phyloP scores from a whole-genome alignment of 1,139 yeast genomes.

The Zygosaccharomyces sapae region DNA sequence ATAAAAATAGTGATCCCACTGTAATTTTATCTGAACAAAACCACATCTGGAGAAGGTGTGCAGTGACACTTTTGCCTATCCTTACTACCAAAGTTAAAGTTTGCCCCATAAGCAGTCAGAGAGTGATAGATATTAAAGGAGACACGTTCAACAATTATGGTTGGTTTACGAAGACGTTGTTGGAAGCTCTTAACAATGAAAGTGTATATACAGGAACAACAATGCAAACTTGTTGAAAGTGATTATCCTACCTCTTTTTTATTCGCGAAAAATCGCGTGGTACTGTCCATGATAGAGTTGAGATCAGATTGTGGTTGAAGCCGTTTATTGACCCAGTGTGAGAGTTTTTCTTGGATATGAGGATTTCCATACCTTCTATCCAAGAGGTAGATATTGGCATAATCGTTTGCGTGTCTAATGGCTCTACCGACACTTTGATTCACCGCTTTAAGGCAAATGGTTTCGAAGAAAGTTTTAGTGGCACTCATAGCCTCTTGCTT shows the following conservation, averaged over 20 bases:
- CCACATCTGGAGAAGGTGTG: conserved; percentile 39
- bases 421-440: conserved; percentile 94
- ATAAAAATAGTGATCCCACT: conserved; percentile 18
- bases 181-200: conserved; percentile 25
- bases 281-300: conserved; percentile 19
- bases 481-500: conserved; percentile 30
- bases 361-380: conserved; percentile 56
- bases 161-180: conserved; percentile 34
- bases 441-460: conserved; percentile 85
- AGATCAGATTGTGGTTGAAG: conserved; percentile 24
- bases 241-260: conserved; percentile 2
- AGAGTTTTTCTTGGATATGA: conserved; percentile 58
- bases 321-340: conserved; percentile 70
- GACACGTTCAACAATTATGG: conserved; percentile 34
- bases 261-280: conserved; percentile 23
- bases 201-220: conserved; percentile 34
- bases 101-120: conserved; percentile 37
- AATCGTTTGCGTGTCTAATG: conserved; percentile 78
- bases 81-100: conserved; percentile 35
- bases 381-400: conserved; percentile 66
- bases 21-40: conserved; percentile 30
- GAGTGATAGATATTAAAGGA: conserved; percentile 36
- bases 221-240: conserved; percentile 9
- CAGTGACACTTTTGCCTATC: conserved; percentile 38
- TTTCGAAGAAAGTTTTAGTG: conserved; percentile 58